Base-by-base conservation (phyloP, 2,329 filamentous ascomycete species). In the Curvularia spicifera region DNA sequence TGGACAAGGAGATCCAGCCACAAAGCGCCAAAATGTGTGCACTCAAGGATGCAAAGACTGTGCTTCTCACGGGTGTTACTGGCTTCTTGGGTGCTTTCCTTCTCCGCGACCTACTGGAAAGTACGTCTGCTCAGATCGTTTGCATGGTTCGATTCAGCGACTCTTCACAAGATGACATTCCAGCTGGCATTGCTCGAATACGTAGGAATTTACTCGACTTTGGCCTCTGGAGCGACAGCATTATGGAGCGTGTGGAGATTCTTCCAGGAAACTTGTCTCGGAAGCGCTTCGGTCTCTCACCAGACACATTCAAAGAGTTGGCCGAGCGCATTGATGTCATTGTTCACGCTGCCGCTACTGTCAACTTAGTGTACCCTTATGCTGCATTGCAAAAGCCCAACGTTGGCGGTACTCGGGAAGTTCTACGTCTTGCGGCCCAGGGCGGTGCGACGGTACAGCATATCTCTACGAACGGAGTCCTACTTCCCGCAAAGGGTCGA, bases 51-150 rank as follows among this genome's bases (percentile, higher is more conserved):
- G 89, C 89, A 0, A 81, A 88, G 18, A 90, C 88, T 0, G 83
- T 93, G 2, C 80, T 93, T 8, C 73, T 93, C 50, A 93, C 90
- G 0, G 90, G 90, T 71, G 87, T 87, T 0, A 93, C 90, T 15
- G 90, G 90, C 13, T 93, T 91, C 69, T 75, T 93, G 40, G 90
- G 90, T 35, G 89, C 89, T 3, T 93, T 92, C 76, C 78, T 93
- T 15, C 84, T 93, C 20, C 86, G 85, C 63, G 85, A 88, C 42
- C 79, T 93, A 15, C 73, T 93, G 5, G 86, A 91, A 57, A 85
- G 77, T 59, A 92, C 89, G 0, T 84, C 85, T 0, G 89, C 90
- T 0, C 83, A 86, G 7, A 87, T 93, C 22, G 81, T 91, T 48
- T 93, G 90, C 69, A 82, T 93, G 13, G 89, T 93, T 0, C 88